Base-by-base conservation (phyloP, 2,329 filamentous ascomycete species). In the Fusarium concolor region DNA sequence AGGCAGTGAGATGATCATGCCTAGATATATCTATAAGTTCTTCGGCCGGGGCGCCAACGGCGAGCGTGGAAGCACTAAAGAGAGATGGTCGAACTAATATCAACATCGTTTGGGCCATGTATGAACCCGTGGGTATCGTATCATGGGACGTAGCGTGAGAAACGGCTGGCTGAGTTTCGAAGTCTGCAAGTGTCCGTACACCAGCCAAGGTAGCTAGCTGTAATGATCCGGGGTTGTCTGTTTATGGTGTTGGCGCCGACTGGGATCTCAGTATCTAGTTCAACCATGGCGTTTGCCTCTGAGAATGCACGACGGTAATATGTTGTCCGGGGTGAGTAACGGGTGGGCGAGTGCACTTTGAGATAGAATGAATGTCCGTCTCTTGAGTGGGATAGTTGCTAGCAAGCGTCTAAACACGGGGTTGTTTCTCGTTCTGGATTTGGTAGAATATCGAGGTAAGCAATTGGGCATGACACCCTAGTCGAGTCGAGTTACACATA, bases 151-250 rank as follows among this genome's bases (percentile, higher is more conserved):
- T 28, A 31, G 42, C 60, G 55, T 50, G 26, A 56, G 43, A 39
- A 49, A 20, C 46, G 54, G 31, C n/a, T 29, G 51, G 22, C 26
- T 54, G 22, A 47, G 38, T 56, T 44, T 46, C 65, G 47, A 54
- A 49, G 52, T 22, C 53, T 69, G 67, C 64, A 46, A 58, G 62
- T 26, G 24, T 35, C 66, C 66, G 67, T 24, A 38, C n/a, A n/a
- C 57, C 59, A 38, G 24, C 28, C 29, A 44, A 41, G 46, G 46
- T 20, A 52, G 41, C 38, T 20, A 52, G 41, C 38, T 46, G 67
- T 18, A 20, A 44, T 33, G 33, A 22, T 44, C 42, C 49, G 38
- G 46, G 42, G 49, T 18, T 22, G 41, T 38, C 37, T 51, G 29
- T 53, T 58, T 56, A 18, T 56, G 62, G 62, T 38, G 49, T 59